Conservation (phyloP, 164 flowering plant genomes). For the Liriodendron chinense region DNA sequence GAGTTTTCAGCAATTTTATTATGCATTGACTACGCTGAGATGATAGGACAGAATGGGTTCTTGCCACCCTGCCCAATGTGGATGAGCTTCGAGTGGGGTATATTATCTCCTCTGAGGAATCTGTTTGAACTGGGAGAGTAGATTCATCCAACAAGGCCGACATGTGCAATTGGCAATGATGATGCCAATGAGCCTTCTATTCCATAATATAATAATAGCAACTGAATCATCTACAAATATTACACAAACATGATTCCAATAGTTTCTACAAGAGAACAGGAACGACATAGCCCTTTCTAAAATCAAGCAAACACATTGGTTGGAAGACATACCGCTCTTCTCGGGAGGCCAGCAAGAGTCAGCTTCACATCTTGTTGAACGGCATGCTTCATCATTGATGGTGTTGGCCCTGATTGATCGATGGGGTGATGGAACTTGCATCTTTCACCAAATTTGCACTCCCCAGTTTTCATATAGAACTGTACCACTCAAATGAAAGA, state of each 20-base stretch:
- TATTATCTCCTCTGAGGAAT: too few species aligned
- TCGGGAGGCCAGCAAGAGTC: constrained; percentile 89
- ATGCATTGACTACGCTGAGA: too few species aligned
- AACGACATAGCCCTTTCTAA: not conserved
- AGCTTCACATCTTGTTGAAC: constrained; percentile 57
- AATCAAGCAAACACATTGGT: not conserved
- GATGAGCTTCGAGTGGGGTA: too few species aligned
- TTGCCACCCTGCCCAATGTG: too few species aligned
- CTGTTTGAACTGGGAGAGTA: too few species aligned
- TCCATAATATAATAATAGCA: not conserved
- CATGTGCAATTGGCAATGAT: too few species aligned
- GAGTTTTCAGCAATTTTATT: too few species aligned
- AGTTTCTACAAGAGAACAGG: not conserved
- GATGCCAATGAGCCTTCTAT: too few species aligned
- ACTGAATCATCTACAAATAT: not conserved
- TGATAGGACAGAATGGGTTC: too few species aligned
- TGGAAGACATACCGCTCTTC: constrained; percentile 79
- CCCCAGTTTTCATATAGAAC: constrained; percentile 93
- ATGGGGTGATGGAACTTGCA: constrained; percentile 93
- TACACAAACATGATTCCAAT: not conserved
- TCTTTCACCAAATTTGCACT: constrained; percentile 76
- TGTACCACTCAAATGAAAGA: constrained; percentile 19
- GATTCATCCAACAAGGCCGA: too few species aligned
- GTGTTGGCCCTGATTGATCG: constrained; percentile 54
- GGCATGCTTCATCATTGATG: constrained; percentile 31